Percentiles rank a stretch among this genome's conserved stretches.
Conservation (phyloP, 2,329 filamentous ascomycete species). For the Aspergillus sp. region DNA sequence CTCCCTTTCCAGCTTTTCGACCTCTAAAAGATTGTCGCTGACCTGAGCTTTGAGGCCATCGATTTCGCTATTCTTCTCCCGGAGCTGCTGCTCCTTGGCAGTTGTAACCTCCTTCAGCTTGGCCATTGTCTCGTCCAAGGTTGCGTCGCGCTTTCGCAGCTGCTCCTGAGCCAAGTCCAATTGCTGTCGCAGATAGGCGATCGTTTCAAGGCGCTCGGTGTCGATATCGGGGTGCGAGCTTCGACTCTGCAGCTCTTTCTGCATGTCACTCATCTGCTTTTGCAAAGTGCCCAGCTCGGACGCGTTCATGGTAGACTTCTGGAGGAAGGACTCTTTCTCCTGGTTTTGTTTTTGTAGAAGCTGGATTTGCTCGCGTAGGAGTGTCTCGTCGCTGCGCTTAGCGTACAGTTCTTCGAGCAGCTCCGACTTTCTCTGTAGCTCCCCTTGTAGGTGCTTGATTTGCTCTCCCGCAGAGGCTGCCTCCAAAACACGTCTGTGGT, state of each 20-base stretch:
- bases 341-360: constrained; percentile 31
- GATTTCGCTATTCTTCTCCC: constrained; percentile 40
- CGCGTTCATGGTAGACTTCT: constrained; percentile 23
- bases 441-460: constrained; percentile 40
- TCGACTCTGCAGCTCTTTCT: constrained; percentile 33
- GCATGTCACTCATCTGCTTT: constrained; percentile 35
- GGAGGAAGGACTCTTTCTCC: constrained; percentile 27
- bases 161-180: constrained; percentile 36
- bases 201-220: constrained; percentile 33
- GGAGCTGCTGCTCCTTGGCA: constrained; percentile 36
- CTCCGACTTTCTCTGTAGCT: constrained; percentile 36
- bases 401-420: constrained; percentile 31
- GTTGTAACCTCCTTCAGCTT: constrained; percentile 37
- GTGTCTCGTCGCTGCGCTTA: constrained; percentile 24
- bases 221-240: constrained; percentile 26
- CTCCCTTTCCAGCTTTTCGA: constrained; percentile 38
- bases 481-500: constrained; percentile 35
- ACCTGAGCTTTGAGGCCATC: constrained; percentile 39
- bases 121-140: constrained; percentile 35
- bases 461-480: constrained; percentile 41
- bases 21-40: constrained; percentile 37
- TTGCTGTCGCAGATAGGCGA: constrained; percentile 36
- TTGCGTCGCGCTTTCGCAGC: constrained; percentile 36
- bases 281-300: constrained; percentile 30
- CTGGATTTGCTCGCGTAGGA: constrained; percentile 34